phyloP scores from a whole-genome alignment of 2,329 filamentous ascomycete species.

The Trichoderma pleuroti region DNA sequence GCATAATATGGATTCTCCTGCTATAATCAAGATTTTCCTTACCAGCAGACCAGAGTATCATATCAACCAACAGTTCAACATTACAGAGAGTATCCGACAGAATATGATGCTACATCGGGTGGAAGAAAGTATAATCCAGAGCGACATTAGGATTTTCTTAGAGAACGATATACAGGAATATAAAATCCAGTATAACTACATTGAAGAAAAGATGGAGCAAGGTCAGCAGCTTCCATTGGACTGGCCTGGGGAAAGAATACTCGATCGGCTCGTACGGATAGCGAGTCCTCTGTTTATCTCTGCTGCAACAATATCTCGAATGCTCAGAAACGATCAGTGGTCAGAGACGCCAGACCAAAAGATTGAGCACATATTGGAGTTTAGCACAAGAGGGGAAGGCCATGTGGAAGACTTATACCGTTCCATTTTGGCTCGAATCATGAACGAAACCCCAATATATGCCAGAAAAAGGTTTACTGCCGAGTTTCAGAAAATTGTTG shows the following conservation, averaged over 20 bases:
- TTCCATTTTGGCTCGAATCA: neutral
- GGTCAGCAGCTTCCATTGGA: neutral
- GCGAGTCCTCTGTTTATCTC: neutral
- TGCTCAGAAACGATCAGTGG: neutral
- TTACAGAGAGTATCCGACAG: neutral
- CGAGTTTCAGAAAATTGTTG: slow-evolving; percentile 24
- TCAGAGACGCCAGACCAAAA: neutral
- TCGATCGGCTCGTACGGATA: neutral
- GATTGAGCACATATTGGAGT: neutral
- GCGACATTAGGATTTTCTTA: neutral
- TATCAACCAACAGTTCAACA: neutral
- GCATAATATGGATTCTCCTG: neutral
- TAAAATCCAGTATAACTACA: neutral
- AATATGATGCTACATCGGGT: neutral
- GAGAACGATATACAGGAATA: neutral
- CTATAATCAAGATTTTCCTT: neutral
- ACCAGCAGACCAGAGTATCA: neutral
- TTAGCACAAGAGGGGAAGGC: neutral
- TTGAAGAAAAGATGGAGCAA: neutral
- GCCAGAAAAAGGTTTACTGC: neutral
- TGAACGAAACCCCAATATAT: neutral
- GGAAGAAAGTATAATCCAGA: neutral
- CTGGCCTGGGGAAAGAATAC: neutral
- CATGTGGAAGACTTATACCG: neutral
- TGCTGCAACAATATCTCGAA: neutral